Percentiles rank a stretch among this genome's conserved stretches.
phyloP scores from a whole-genome alignment of 768 basidiomycete genomes.

The button mushroom (Agaricus bisporus) region DNA sequence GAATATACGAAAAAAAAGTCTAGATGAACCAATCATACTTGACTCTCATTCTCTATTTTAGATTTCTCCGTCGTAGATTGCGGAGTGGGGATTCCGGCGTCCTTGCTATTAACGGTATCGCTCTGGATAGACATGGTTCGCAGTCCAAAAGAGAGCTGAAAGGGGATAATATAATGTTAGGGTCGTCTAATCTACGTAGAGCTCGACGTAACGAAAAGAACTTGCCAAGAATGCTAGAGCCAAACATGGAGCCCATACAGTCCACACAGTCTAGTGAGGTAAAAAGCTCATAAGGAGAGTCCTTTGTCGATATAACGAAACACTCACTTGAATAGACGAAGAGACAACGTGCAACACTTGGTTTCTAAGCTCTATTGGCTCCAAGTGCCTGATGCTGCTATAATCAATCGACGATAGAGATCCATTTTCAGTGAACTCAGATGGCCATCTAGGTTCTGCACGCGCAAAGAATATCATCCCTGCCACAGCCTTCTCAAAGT shows the following conservation, averaged over 20 bases:
- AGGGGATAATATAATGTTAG: slow-evolving; percentile 2
- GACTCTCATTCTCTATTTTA: slow-evolving; percentile 1
- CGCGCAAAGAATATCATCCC: slow-evolving; percentile 66
- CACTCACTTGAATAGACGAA: slow-evolving; percentile 52
- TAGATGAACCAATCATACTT: background rate
- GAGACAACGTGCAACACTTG: slow-evolving; percentile 50
- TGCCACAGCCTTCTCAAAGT: slow-evolving; percentile 53
- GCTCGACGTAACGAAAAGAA: background rate
- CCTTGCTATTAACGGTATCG: background rate
- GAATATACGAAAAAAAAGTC: background rate
- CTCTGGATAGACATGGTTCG: slow-evolving; percentile 19
- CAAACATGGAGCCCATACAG: slow-evolving; percentile 63
- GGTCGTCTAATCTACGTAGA: background rate
- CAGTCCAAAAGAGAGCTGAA: slow-evolving; percentile 35
- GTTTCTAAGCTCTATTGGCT: slow-evolving; percentile 37
- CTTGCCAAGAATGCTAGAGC: slow-evolving; percentile 58
- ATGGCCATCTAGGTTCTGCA: slow-evolving; percentile 42
- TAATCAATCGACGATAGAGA: slow-evolving; percentile 49
- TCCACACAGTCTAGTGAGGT: slow-evolving; percentile 57
- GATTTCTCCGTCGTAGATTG: slow-evolving; percentile 15
- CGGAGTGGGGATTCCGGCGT: slow-evolving; percentile 12
- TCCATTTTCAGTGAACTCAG: slow-evolving; percentile 33
- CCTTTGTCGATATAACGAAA: background rate
- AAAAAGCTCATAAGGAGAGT: no score
- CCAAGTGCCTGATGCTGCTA: slow-evolving; percentile 39